phyloP scores from a whole-genome alignment of 495 filamentous ascomycete genomes.

The Staphylotrichum tortipilum region DNA sequence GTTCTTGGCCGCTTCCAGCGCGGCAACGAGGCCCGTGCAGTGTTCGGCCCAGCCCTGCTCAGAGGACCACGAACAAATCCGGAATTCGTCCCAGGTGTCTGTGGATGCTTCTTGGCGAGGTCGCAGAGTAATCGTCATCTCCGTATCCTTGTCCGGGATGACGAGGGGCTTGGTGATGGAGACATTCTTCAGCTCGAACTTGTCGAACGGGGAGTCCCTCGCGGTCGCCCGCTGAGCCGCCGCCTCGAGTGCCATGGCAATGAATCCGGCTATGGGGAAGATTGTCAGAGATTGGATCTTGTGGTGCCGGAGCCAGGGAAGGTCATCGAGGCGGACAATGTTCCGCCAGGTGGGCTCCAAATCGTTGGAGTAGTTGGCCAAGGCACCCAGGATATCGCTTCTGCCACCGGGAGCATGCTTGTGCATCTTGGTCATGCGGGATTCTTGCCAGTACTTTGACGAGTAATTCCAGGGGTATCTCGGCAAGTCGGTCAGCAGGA shows the following conservation, averaged over 20 bases:
- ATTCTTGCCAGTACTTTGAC: slow-evolving; percentile 45
- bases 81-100: slow-evolving; percentile 38
- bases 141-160: slow-evolving; percentile 34
- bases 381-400: slow-evolving; percentile 48
- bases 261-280: slow-evolving; percentile 54
- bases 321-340: slow-evolving; percentile 27
- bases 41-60: slow-evolving; percentile 41
- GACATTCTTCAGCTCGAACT: slow-evolving; percentile 39
- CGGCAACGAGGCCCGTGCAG: slow-evolving; percentile 36
- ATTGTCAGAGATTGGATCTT: slow-evolving; percentile 40
- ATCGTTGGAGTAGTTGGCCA: slow-evolving; percentile 38
- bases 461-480: slow-evolving; percentile 46
- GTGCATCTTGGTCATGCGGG: slow-evolving; percentile 43
- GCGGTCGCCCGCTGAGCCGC: slow-evolving; percentile 18
- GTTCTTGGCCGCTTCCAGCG: slow-evolving; percentile 25
- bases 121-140: slow-evolving; percentile 36
- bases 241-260: slow-evolving; percentile 51
- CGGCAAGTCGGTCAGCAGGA: slow-evolving; percentile 35
- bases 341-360: slow-evolving; percentile 41
- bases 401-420: slow-evolving; percentile 35
- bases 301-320: slow-evolving; percentile 49
- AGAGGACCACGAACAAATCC: slow-evolving; percentile 37
- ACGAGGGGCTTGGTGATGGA: slow-evolving; percentile 37
- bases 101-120: slow-evolving; percentile 33
- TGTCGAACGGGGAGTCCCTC: slow-evolving; percentile 22